Base-by-base conservation (phyloP, 176 grass and related monocot genomes). In the Ensete ventricosum region DNA sequence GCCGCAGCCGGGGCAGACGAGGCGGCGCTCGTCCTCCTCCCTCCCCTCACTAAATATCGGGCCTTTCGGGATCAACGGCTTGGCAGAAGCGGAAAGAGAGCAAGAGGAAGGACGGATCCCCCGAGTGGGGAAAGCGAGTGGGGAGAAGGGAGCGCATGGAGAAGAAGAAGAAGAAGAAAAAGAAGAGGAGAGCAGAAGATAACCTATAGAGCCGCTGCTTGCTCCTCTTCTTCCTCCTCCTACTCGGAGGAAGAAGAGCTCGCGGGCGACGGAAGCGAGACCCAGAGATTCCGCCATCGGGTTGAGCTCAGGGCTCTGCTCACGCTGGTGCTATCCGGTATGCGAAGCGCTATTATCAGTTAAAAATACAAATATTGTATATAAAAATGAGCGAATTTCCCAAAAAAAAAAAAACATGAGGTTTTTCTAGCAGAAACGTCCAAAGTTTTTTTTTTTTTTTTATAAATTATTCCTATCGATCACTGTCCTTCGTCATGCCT, bases 1-100 rank as follows among this genome's bases (percentile, higher is more conserved):
- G 12, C 93, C 90, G 55, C 93, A 97, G 0, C 93, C 93, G 0
- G 93, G 83, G 67, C 93, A 96, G 0, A 92, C 71, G 21, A 77
- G 73, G 48, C 89, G 85, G 25, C 11, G 25, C 53, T 82, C 71
- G 50, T 87, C 84, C 64, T 79, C 84, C 12, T 87, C 84, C 49
- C 62, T 83, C 26, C 84, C 84, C 62, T 87, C 84, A 69, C 84
- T 87, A 70, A 83, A 82, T 8, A 82, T 9, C 57, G 49, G 24
- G 14, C 43, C 78, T 74, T 82, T 58, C 4, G 24, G 54, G 53
- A 55, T 54, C 49, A 27, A 74, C 16, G 62, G 55, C 16, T 79
- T 48, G 76, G 55, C 17, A 50, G 74, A 81, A 34, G 78, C 19
- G 78, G 84, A 78, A 62, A 68, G 19, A 27, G 71, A 72, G 70